Evolutionary conservation across 164 flowering plant species (phyloP), one percentile per base, ranked within the genome.

Genomic region (Magnolia kwangsiensis): DNA sequence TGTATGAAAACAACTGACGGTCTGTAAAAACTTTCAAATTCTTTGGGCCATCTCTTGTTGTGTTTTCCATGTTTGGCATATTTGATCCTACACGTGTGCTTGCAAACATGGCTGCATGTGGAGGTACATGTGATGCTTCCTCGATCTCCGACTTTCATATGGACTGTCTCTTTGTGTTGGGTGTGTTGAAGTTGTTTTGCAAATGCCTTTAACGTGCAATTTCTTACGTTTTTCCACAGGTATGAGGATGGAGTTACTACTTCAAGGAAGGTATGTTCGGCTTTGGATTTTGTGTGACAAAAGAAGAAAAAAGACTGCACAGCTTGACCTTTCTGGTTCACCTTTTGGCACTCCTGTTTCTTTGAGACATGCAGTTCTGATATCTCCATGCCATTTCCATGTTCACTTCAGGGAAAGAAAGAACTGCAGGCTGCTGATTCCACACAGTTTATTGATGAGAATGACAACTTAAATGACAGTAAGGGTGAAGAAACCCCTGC

Each of bases 231-330:
- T 76, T 51, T 11, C 76, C 82, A 67, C 79, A 95, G 99, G 71
- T 96, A 96, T 78, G 94, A 89, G 81, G 98, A 94, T 78, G 97
- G 93, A 24, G 84, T 67, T 20, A 72, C 93, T 27, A 84, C 76
- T 37, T 72, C 90, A 77, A 86, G 90, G 79, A 92, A 91, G 81
- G 88, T 88, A 19, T 86, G 87, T 72, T 83, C 90, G 72, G 99
- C 90, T 78, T 80, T 91, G 51, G 91, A 92, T 61, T 96, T 94
- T 73, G 85, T 96, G 63, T 90, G 89, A 91, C 90, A 97, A 5
- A 93, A 85, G 45, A 49, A 55, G 18, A 7, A 55, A 55, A 55
- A 8, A 55, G 18, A 55, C 18, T 55, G 18, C 61, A 10, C 61
- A 55, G 61, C 13, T 55, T 55, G 61, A 55, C 18, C 61, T 16